Base-by-base conservation (phyloP, 805 yeast genomes). In the Ogataea allantospora region DNA sequence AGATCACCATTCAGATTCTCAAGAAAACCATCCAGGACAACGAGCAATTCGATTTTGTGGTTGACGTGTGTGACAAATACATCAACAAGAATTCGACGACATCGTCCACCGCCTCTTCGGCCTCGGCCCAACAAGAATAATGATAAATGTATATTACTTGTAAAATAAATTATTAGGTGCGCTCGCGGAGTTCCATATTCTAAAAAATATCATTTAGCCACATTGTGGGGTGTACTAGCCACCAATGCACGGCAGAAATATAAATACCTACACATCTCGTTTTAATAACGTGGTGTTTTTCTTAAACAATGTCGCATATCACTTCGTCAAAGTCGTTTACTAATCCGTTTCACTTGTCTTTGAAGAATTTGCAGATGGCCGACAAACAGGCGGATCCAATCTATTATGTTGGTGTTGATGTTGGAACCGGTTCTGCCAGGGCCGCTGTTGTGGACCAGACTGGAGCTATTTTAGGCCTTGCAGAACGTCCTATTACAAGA, bases 371-470 rank as follows among this genome's bases (percentile, higher is more conserved):
- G 27, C 58, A 51, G 31, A 17, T 34, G 9, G 23, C 31, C 2
- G 54, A 50, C 16, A 55, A 44, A 4, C 36, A 25, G 23, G 53
- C 46, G 6, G 47, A 47, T 12, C 63, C 62, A 3, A 55, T 62
- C 11, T 62, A 58, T 38, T 64, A 62, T 33, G 61, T 64, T 9
- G 68, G 68, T 33, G 68, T 64, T 18, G 68, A 64, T 31, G 68
- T 93, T 17, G 99, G 99, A n/a, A 89, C 98, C 0, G 99, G 98
- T 11, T 85, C 95, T 2, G 97, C 96, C 5, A 72, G 99, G 47
- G 98, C 98, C 5, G 91, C 96, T 53, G 68, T 93, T 11, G 86
- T 91, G 46, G 93, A 89, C 60, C 75, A 79, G 52, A 68, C 73
- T 27, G 98, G 98, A 33, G 80, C 83, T 29, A 88, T 93, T 36